These are phyloP conservation scores for Teratosphaeria gauchensis DNA, from an alignment of 2,329 filamentous ascomycete genomes.

Conservation along the genomic window DNA sequence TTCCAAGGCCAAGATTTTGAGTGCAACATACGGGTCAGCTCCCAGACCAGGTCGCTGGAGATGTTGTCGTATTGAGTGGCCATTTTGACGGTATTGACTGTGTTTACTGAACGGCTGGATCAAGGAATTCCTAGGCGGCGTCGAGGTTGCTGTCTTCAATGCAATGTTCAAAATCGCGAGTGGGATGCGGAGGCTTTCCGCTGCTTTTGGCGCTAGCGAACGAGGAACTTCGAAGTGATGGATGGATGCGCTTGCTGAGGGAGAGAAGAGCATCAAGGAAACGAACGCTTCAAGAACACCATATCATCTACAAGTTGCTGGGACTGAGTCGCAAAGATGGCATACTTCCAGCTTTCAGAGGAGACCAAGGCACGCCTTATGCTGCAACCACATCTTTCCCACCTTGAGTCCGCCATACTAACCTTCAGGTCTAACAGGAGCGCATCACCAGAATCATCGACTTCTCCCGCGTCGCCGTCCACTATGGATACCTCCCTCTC, in stretches of 20 bases:
- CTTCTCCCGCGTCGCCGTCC: slow-evolving; percentile 82
- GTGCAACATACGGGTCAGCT: slow-evolving; percentile 73
- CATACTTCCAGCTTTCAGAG: slow-evolving; percentile 63
- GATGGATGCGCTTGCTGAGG: neutral
- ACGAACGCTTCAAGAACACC: neutral
- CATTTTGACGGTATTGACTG: slow-evolving; percentile 38
- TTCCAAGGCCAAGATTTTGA: no score
- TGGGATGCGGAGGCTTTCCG: neutral
- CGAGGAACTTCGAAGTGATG: neutral
- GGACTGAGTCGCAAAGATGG: slow-evolving; percentile 9
- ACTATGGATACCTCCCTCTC: slow-evolving; percentile 95
- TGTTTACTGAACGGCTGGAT: neutral
- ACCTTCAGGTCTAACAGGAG: slow-evolving; percentile 53
- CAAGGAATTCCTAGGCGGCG: neutral
- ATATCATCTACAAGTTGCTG: neutral
- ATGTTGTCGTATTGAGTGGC: slow-evolving; percentile 53
- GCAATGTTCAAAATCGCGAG: neutral
- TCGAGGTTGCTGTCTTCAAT: neutral
- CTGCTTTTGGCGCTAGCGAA: neutral
- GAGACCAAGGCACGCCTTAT: slow-evolving; percentile 71
- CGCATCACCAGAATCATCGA: slow-evolving; percentile 96
- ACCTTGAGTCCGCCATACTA: neutral
- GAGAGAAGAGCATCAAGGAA: neutral
- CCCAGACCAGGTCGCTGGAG: slow-evolving; percentile 88
- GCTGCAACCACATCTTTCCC: no score